phyloP scores from a whole-genome alignment of 1,284 basidiomycete species.

The Apiotrichum sp. region DNA sequence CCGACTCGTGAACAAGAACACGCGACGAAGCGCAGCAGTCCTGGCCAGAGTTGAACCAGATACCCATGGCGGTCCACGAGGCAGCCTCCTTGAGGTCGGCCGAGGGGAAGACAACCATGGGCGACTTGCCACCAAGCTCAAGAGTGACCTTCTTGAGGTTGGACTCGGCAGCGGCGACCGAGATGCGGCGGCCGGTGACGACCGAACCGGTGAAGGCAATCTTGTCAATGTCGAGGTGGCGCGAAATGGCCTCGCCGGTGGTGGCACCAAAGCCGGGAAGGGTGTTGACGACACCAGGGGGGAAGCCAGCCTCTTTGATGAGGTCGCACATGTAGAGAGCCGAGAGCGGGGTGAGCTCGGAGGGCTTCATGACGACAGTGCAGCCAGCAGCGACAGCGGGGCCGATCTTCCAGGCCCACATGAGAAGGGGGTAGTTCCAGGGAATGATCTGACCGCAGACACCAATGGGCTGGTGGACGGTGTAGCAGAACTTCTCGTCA shows the following conservation, averaged over 20 bases:
- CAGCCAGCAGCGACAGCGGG: slow-evolving; percentile 70
- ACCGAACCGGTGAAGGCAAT: slow-evolving; percentile 57
- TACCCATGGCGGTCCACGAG: slow-evolving; percentile 36
- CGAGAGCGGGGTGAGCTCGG: slow-evolving; percentile 83
- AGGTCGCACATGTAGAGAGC: slow-evolving; percentile 58
- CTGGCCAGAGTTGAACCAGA: slow-evolving; percentile 38
- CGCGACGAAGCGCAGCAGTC: slow-evolving; percentile 59
- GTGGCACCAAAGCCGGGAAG: slow-evolving; percentile 72
- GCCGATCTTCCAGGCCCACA: slow-evolving; percentile 89
- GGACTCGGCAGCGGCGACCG: slow-evolving; percentile 71
- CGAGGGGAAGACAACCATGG: slow-evolving; percentile 49
- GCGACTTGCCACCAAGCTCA: slow-evolving; percentile 54
- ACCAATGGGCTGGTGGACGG: slow-evolving; percentile 86
- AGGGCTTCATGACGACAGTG: slow-evolving; percentile 57
- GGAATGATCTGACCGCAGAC: slow-evolving; percentile 88
- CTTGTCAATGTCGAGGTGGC: slow-evolving; percentile 75
- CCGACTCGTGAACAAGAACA: slow-evolving; percentile 74
- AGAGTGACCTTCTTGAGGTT: slow-evolving; percentile 69
- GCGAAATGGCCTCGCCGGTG: slow-evolving; percentile 75
- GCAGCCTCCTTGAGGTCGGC: slow-evolving; percentile 70
- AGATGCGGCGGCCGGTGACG: slow-evolving; percentile 74
- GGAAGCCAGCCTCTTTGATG: slow-evolving; percentile 58
- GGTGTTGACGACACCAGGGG: slow-evolving; percentile 87
- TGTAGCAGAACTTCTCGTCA: slow-evolving; percentile 70
- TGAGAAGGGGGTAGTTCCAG: slow-evolving; percentile 87